Evolutionary conservation across 371 early-diverging fungal genomes (phyloP).

Genomic region (Lichtheimia corymbifera): DNA sequence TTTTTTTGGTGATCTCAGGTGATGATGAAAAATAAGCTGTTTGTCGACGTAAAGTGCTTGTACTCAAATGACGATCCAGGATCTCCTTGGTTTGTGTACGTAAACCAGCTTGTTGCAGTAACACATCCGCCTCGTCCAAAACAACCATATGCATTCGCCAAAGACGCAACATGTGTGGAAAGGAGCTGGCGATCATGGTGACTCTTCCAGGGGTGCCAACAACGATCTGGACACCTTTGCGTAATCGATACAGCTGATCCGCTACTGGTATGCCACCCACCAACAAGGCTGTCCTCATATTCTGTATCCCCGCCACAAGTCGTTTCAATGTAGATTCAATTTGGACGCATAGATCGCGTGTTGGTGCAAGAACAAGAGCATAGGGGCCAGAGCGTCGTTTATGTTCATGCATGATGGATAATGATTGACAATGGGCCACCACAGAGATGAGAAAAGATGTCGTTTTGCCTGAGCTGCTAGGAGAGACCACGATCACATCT

Average conservation of each 20-base stretch:
- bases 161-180: constrained; percentile 39
- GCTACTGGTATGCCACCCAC: constrained; percentile 55
- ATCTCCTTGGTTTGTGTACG: constrained; percentile 45
- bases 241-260: constrained; percentile 54
- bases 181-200: constrained; percentile 45
- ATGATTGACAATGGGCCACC: constrained; percentile 51
- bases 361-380: constrained; percentile 60
- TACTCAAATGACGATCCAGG: constrained; percentile 14
- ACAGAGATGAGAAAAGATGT: constrained; percentile 55
- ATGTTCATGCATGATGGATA: constrained; percentile 37
- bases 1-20: constrained; percentile 12
- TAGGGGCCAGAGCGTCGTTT: constrained; percentile 51
- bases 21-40: constrained; percentile 51
- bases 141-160: constrained; percentile 57
- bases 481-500: constrained; percentile 72
- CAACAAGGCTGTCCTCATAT: constrained; percentile 57
- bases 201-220: constrained; percentile 66
- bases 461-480: constrained; percentile 71
- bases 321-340: constrained; percentile 48
- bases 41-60: constrained; percentile 50
- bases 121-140: constrained; percentile 63
- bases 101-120: constrained; percentile 39
- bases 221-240: constrained; percentile 58
- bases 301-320: constrained; percentile 45
- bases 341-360: constrained; percentile 56